phyloP scores from a whole-genome alignment of 2,329 filamentous ascomycete genomes.

The Colletotrichum navitas region DNA sequence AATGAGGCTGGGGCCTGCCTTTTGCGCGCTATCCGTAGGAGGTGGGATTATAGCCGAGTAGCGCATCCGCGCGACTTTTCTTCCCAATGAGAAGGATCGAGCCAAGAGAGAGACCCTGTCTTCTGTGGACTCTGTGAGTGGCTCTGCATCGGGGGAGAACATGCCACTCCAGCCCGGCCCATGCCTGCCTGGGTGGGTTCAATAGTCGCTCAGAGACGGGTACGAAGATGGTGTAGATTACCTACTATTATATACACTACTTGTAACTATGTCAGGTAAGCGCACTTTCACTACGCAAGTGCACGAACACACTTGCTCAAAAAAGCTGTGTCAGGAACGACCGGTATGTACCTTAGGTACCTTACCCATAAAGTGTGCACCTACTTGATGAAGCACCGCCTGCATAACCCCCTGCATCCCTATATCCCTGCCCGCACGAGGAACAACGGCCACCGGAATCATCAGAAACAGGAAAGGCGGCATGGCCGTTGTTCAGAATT shows the following conservation, averaged over 20 bases:
- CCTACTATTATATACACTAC: too few relatives aligned
- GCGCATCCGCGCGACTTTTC: constrained; percentile 26
- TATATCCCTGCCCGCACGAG: constrained; percentile 23
- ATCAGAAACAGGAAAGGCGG: constrained; percentile 37
- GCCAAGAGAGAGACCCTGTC: constrained; percentile 12
- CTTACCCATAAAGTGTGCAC: neutral
- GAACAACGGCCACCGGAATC: constrained; percentile 38
- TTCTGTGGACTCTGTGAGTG: constrained; percentile 24
- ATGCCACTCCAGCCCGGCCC: constrained; percentile 11
- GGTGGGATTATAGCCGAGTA: neutral
- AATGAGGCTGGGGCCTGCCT: constrained; percentile 22
- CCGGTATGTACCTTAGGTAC: constrained; percentile 11
- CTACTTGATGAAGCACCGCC: constrained; percentile 29
- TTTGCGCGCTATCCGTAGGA: constrained; percentile 1
- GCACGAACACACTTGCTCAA: neutral
- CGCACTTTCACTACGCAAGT: too few relatives aligned
- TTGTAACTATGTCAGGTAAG: too few relatives aligned
- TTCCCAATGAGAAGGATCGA: constrained; percentile 21
- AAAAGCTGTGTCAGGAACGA: constrained; percentile 13
- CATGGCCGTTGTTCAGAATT: constrained; percentile 34
- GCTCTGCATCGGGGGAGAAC: neutral
- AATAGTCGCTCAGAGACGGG: neutral
- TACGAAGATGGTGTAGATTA: neutral
- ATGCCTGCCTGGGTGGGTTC: constrained; percentile 11
- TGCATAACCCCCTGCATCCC: neutral